Evolutionary conservation across 306 rosid species (phyloP), one percentile per base, ranked within the genome.

Genomic region (Trifolium subterraneum): DNA sequence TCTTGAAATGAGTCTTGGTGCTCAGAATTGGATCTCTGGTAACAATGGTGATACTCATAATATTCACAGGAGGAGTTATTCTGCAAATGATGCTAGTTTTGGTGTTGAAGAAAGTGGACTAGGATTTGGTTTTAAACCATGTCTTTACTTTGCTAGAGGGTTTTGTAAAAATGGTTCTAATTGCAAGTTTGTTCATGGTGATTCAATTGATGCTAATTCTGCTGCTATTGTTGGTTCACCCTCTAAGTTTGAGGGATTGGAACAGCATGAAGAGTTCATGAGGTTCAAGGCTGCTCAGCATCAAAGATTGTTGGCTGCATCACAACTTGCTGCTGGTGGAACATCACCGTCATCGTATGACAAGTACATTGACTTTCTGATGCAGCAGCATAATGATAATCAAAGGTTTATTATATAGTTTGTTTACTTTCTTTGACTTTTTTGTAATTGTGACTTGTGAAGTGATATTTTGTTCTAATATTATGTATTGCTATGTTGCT

Each of bases 141-240:
- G 98, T 61, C 96, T 94, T 68, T 94, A 91, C 83, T 94, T 78
- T 78, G 97, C 98, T 1, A 86, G 91, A 61, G 98, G 98, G 14
- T 90, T 87, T 70, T 94, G 98, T 76, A 94, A 94, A 83, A 94
- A 94, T 64, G 98, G 98, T 4, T 66, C 78, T 74, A 86, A 82
- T 81, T 94, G 98, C 80, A 94, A 88, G 87, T 94, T 89, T 82
- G 83, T 83, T 79, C 98, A 94, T 82, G 84, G 59, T 31, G 98
- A 93, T 80, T 76, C 90, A 6, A 51, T 74, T 55, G 98, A 89
- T 62, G 77, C 73, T 45, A 31, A 13, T 15, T 56, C 55, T 65
- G 72, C 23, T 52, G 80, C 56, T 86, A 70, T 81, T 74, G 87
- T 89, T 78, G 98, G 96, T 58, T 93, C 98, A 7, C 97, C 92